These are phyloP conservation scores for Bonnemaisonia californica DNA, from an alignment of 31 red algal genomes.

Conservation along the genomic window DNA sequence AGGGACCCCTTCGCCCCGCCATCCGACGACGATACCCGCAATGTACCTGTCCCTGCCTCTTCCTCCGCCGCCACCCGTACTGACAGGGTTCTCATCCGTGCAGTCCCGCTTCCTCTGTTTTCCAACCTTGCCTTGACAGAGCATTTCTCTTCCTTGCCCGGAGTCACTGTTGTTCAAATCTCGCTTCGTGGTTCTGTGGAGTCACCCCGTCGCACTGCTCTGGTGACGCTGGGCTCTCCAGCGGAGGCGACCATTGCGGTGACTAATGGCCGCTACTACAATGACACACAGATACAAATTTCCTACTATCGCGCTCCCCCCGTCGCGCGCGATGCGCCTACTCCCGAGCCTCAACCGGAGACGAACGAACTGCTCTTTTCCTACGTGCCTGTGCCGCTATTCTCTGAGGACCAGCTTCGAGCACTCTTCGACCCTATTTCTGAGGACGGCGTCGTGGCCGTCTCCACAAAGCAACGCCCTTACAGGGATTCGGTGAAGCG, in stretches of 20 bases:
- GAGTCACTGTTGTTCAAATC: not conserved
- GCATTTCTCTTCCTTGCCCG: not conserved
- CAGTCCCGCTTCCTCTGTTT: not conserved
- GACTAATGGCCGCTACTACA: not conserved
- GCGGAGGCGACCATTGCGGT: conserved; percentile 4
- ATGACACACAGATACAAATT: not conserved
- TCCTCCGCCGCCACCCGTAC: not conserved
- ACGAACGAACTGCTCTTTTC: conserved; percentile 41
- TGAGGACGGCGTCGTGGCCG: conserved; percentile 17
- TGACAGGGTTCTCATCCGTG: not conserved
- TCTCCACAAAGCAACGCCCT: conserved; percentile 8
- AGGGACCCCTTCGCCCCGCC: too few relatives aligned
- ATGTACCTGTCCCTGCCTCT: not conserved
- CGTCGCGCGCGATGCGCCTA: not conserved
- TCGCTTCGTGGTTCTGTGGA: not conserved
- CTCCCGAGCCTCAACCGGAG: not conserved
- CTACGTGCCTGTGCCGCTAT: conserved; percentile 29
- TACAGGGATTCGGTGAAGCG: conserved; percentile 22
- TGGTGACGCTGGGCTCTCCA: conserved; percentile 9
- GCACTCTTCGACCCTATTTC: conserved; percentile 30
- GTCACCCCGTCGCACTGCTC: not conserved
- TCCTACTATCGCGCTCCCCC: conserved; percentile 4
- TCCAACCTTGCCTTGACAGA: not conserved
- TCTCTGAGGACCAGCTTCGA: conserved; percentile 13
- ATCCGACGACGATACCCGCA: too few relatives aligned